Base-by-base conservation (phyloP, 768 basidiomycete genomes). In the Xerocomus spinulosus region DNA sequence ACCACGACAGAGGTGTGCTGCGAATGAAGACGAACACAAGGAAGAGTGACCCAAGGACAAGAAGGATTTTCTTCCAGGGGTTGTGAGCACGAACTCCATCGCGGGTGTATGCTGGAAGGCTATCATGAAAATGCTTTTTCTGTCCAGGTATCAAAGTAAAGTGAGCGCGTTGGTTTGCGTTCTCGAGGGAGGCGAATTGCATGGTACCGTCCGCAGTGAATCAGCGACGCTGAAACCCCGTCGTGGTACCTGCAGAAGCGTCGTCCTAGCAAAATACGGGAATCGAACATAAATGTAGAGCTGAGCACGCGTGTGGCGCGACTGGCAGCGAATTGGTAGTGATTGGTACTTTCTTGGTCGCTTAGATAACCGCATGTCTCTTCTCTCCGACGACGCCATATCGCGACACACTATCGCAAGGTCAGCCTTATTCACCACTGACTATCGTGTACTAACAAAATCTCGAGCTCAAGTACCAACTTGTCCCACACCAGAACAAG, bases 21-120 rank as follows among this genome's bases (percentile, higher is more conserved):
- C 36, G 24, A 25, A 44, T 20, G 38, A 61, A 40, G 12, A 51
- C 43, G 1, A 50, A 23, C 32, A 62, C 12, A 14, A 65, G 35
- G 17, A 36, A 50, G 32, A 61, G 48, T 24, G 50, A 50, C 14
- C 33, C 20, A 1, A 60, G 18, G 13, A 28, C 17, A 7, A 61
- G 36, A 24, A 56, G 23, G 21, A 37, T 12, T 6, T 39, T 56
- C 34, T 45, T 57, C 57, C 59, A 52, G 28, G 42, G 42, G 25
- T 15, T 46, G 29, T 36, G n/a, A 25, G 7, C 35, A 18, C 44
- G 51, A 28, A 24, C 28, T 8, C 23, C 34, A 42, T 15, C n/a
- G 35, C 21, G 51, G 26, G 54, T 39, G 23, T 64, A 53, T 10
- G 60, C 38, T 7, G 64, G 64, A 33, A 64, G 60, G 1, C 2